These are phyloP conservation scores for Ligustrum vulgare DNA, from an alignment of 257 asterid species.

Conservation along the genomic window DNA sequence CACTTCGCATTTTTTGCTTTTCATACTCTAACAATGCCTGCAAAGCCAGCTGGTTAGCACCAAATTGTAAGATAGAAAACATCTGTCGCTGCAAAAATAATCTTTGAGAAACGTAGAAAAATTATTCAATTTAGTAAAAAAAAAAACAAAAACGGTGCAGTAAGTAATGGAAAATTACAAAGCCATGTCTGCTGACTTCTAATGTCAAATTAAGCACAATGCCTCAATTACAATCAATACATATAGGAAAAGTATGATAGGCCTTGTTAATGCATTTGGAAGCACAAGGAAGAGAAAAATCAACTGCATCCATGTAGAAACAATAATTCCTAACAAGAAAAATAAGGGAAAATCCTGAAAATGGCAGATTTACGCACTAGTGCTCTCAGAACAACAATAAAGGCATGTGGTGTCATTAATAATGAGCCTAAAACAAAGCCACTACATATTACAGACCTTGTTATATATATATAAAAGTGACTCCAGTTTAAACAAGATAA, in stretches of 20 bases:
- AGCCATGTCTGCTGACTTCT: not conserved
- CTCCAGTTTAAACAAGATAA: not conserved
- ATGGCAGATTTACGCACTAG: not conserved
- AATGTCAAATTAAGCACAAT: not conserved
- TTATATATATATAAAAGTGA: not conserved
- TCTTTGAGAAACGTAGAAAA: not conserved
- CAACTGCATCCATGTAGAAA: not conserved
- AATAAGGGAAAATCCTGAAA: not conserved
- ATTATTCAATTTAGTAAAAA: not conserved
- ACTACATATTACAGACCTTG: not conserved
- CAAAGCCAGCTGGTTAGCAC: slow-evolving; percentile 29
- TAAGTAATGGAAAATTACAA: not conserved
- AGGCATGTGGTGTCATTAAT: not conserved
- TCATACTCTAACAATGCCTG: slow-evolving; percentile 89
- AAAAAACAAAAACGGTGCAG: slow-evolving; percentile 1
- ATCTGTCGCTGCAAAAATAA: slow-evolving; percentile 13
- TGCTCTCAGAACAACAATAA: not conserved
- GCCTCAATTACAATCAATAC: not conserved
- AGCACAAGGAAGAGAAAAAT: not conserved
- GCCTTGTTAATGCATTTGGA: not conserved
- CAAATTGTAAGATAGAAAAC: slow-evolving; percentile 20
- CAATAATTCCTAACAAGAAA: not conserved
- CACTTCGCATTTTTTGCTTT: slow-evolving; percentile 79
- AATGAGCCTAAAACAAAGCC: not conserved
- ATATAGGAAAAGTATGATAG: not conserved